Base-by-base conservation (phyloP, 768 basidiomycete species). In the Arthromyces matolae region DNA sequence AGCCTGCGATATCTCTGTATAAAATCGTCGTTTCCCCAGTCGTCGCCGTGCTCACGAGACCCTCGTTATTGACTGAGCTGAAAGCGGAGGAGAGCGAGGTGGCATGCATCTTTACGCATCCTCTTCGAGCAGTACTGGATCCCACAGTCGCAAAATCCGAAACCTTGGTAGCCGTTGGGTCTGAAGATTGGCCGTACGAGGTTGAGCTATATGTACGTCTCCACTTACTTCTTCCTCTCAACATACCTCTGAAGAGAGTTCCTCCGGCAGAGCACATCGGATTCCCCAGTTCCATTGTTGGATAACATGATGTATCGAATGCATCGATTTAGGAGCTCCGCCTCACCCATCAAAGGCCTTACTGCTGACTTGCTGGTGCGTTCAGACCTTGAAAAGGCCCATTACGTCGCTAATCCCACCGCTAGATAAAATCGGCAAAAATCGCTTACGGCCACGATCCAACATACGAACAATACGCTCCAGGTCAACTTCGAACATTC, bases 301-400 rank as follows among this genome's bases (percentile, higher is more conserved):
- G 75, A 71, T 27, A 68, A 74, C 29, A 71, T 73, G 8, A 54
- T 67, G 0, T 93, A 93, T 56, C 79, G 93, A 14, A 84, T 90
- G 80, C 89, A 94, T 60, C 83, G 92, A 7, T 85, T 95, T 57
- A 78, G 89, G 27, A 83, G 85, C 3, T 73, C 73, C 0, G 84
- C 84, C 1, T 91, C 90, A 14, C 83, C 91, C 0, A 76, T 94
- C 48, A 91, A 90, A 62, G 92, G 92, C 1, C 64, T 94, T 2
- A 93, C 91, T 1, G 74, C 88, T 1, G 86, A 91, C 53, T 87
- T 94, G 12, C 67, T 94, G 42, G 89, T 90, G 53, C 50, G 84
- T 50, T 2, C 18, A n/a, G 9, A 10, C 32, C 27, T 31, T 10
- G 9, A 22, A 33, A 16, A 29, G 7, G 24, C 49, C 19, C 10